phyloP scores from a whole-genome alignment of 108 stramenopile genomes.

The Discostella stelligeroides region DNA sequence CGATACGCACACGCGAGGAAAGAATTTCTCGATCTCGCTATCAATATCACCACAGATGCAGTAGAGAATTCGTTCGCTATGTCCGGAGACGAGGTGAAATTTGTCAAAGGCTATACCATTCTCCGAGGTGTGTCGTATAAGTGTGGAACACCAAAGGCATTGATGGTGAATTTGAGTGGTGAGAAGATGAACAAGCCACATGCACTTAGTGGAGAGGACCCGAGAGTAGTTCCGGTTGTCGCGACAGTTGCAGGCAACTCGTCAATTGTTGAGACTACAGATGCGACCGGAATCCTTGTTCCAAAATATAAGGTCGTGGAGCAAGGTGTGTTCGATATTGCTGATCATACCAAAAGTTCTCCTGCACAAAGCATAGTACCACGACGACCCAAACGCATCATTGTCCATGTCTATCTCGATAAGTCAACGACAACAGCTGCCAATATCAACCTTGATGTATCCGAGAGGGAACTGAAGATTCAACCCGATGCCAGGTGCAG shows the following conservation, averaged over 20 bases:
- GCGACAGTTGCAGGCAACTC: too few species aligned
- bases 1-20: slow-evolving; percentile 33
- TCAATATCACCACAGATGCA: slow-evolving; percentile 38
- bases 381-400: slow-evolving; percentile 24
- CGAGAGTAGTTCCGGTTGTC: neutral
- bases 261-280: neutral
- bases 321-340: slow-evolving; percentile 33
- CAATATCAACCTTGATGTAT: slow-evolving; percentile 31
- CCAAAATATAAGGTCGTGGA: slow-evolving; percentile 43
- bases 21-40: slow-evolving; percentile 31
- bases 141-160: slow-evolving; percentile 29
- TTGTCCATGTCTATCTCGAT: slow-evolving; percentile 30
- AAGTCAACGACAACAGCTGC: slow-evolving; percentile 11
- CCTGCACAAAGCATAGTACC: neutral
- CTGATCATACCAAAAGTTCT: slow-evolving; percentile 18
- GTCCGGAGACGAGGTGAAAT: slow-evolving; percentile 21
- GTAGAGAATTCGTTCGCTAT: slow-evolving; percentile 17
- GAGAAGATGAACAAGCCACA: neutral
- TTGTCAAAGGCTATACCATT: slow-evolving; percentile 14
- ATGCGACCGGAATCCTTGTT: neutral
- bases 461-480: slow-evolving; percentile 18
- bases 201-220: neutral
- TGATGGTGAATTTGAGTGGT: slow-evolving; percentile 17
- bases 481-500: neutral
- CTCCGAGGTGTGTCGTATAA: slow-evolving; percentile 41